These are phyloP conservation scores for Tagetes patula DNA, from an alignment of 129 eudicot genomes.

Conservation along the genomic window DNA sequence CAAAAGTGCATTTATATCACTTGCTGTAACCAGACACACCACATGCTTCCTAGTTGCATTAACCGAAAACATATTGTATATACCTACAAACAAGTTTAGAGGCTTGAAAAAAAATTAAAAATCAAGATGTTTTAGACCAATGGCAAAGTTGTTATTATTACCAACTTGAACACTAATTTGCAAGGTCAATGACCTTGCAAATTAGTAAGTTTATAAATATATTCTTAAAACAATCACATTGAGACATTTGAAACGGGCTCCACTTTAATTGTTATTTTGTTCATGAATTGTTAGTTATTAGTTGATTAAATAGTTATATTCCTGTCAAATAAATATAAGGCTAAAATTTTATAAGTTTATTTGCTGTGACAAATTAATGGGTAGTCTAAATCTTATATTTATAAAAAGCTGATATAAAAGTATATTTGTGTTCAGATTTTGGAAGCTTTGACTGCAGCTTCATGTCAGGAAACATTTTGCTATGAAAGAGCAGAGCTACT, in stretches of 20 bases:
- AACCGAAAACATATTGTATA: no score
- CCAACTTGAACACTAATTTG: no score
- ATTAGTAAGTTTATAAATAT: no score
- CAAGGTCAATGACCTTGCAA: no score
- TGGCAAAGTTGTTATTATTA: no score
- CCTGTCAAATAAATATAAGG: background rate
- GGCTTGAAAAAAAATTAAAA: no score
- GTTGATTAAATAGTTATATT: background rate
- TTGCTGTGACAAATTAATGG: background rate
- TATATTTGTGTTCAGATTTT: conserved; percentile 54
- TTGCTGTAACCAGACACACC: no score
- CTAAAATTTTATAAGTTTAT: background rate
- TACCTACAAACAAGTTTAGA: no score
- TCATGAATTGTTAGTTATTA: background rate
- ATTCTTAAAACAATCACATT: background rate
- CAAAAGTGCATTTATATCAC: no score
- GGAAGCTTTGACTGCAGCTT: conserved; percentile 99
- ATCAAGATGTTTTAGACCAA: no score
- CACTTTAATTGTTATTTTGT: background rate
- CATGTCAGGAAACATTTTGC: conserved; percentile 98
- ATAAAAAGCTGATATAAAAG: background rate
- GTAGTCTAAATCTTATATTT: background rate
- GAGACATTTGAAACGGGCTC: background rate
- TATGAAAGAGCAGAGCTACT: conserved; percentile 98
- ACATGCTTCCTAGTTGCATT: no score